Evolutionary conservation across 768 basidiomycete genomes (phyloP).

Genomic region (Suillus variegatus): DNA sequence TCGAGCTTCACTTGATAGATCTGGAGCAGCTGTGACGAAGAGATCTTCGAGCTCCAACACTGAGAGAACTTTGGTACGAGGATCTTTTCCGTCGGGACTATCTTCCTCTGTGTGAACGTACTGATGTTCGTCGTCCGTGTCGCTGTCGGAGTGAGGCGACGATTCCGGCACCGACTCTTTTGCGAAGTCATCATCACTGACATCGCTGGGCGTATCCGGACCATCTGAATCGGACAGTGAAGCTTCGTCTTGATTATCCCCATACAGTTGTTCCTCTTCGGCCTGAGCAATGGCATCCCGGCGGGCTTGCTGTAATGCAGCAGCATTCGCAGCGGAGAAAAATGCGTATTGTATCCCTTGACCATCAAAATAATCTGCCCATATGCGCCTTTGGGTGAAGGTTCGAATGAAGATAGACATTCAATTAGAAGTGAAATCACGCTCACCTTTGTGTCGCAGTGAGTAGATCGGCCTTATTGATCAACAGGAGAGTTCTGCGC

Average conservation of each 20-base stretch:
- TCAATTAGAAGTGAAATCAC: background rate
- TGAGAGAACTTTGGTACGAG: slow-evolving; percentile 74
- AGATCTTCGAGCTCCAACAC: slow-evolving; percentile 88
- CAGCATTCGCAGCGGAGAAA: slow-evolving; percentile 89
- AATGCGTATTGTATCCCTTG: slow-evolving; percentile 82
- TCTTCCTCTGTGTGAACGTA: slow-evolving; percentile 60
- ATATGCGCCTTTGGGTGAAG: slow-evolving; percentile 55
- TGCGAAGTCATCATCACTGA: slow-evolving; percentile 33
- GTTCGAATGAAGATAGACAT: background rate
- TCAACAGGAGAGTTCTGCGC: slow-evolving; percentile 77
- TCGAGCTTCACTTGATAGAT: slow-evolving; percentile 57
- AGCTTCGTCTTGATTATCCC: slow-evolving; percentile 3
- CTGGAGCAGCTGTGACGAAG: slow-evolving; percentile 71
- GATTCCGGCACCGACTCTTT: slow-evolving; percentile 21
- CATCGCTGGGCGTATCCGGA: slow-evolving; percentile 27
- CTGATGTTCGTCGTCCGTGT: slow-evolving; percentile 39
- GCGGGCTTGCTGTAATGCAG: slow-evolving; percentile 78
- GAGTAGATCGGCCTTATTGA: slow-evolving; percentile 95
- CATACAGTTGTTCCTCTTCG: slow-evolving; percentile 15
- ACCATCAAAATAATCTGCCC: slow-evolving; percentile 91
- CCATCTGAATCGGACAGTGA: slow-evolving; percentile 30
- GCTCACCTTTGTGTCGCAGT: slow-evolving; percentile 81
- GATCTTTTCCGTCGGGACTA: slow-evolving; percentile 51
- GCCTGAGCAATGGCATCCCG: slow-evolving; percentile 44
- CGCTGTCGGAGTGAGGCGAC: slow-evolving; percentile 28